phyloP scores from a whole-genome alignment of 2,329 filamentous ascomycete genomes.

The Neopestalotiopsis rosae region DNA sequence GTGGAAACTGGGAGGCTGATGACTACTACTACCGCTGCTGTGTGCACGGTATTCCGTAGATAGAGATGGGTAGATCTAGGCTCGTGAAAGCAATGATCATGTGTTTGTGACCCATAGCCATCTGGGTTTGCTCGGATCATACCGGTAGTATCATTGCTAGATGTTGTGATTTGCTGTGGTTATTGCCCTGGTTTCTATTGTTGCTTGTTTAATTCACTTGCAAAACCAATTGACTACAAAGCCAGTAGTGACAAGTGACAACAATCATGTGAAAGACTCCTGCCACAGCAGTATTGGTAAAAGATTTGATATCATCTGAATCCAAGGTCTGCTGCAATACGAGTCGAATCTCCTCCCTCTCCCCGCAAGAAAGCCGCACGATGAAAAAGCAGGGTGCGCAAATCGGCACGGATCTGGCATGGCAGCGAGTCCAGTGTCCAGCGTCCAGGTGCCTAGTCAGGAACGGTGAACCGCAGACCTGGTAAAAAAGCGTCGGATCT shows the following conservation, averaged over 20 bases:
- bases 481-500: background rate
- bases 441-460: background rate
- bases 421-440: background rate
- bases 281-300: too few relatives aligned
- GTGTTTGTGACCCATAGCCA: background rate
- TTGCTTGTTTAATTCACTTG: too few relatives aligned
- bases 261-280: too few relatives aligned
- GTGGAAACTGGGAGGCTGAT: background rate
- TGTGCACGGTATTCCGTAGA: background rate
- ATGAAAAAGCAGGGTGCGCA: too few relatives aligned
- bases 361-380: too few relatives aligned
- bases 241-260: too few relatives aligned
- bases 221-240: too few relatives aligned
- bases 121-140: background rate
- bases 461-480: constrained; percentile 15
- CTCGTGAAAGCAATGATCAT: background rate
- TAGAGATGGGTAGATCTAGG: background rate
- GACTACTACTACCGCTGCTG: background rate
- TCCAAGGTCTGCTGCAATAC: too few relatives aligned
- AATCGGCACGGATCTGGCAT: background rate
- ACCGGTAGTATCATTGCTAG: background rate
- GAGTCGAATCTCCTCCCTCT: too few relatives aligned
- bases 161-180: too few relatives aligned
- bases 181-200: too few relatives aligned
- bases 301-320: too few relatives aligned